phyloP scores from a whole-genome alignment of 192 early-diverging fungal genomes.

The Helicostylum pulchrum region DNA sequence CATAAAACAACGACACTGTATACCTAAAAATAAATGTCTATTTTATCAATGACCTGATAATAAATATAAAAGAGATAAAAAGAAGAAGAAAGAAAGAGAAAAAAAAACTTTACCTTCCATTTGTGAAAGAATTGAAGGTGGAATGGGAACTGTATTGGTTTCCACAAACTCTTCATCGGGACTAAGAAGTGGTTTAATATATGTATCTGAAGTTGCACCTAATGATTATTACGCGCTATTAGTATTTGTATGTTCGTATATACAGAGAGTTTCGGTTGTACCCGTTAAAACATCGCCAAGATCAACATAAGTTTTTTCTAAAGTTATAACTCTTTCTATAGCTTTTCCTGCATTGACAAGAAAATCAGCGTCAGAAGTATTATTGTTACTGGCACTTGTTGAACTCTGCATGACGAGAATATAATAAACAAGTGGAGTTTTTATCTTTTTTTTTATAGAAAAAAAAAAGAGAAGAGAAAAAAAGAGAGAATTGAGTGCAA shows the following conservation, averaged over 20 bases:
- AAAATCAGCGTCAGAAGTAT: neutral
- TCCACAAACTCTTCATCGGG: neutral
- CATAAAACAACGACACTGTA: conserved; percentile 59
- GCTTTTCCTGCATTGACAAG: conserved; percentile 9
- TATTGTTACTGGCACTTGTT: neutral
- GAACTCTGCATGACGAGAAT: too few relatives aligned
- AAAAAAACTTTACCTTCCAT: neutral
- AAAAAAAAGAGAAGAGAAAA: neutral
- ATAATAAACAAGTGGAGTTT: neutral
- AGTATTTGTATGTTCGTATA: neutral
- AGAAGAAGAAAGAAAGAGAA: too few relatives aligned
- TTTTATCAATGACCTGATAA: too few relatives aligned
- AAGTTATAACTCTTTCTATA: neutral
- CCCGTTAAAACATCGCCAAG: conserved; percentile 9
- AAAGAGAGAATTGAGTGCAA: too few relatives aligned
- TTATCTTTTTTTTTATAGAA: neutral
- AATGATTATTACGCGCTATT: too few relatives aligned
- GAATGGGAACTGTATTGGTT: neutral
- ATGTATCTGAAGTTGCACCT: neutral
- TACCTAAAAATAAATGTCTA: neutral
- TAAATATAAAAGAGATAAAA: too few relatives aligned
- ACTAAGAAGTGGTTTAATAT: neutral
- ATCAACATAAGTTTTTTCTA: neutral
- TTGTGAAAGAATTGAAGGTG: neutral
- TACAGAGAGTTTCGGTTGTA: neutral